Percentiles rank a stretch among this genome's conserved stretches.
phyloP scores from a whole-genome alignment of 495 filamentous ascomycete species.

The Aspergillus avenaceus region DNA sequence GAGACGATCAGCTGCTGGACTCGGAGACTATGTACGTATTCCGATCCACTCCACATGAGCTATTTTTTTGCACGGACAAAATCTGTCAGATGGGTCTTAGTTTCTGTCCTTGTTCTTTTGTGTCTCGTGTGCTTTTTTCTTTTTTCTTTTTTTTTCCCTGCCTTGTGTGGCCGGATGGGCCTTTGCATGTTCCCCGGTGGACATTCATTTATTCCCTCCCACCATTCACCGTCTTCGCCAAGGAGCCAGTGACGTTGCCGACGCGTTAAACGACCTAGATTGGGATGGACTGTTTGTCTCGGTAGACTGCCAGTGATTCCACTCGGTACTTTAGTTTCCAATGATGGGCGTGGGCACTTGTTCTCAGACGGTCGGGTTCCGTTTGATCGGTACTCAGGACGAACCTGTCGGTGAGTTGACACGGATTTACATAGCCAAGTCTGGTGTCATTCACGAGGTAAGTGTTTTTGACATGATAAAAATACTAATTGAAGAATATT shows the following conservation, averaged over 20 bases:
- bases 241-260: background rate
- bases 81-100: no score
- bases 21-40: no score
- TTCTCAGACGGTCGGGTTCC: background rate
- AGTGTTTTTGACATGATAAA: no score
- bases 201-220: background rate
- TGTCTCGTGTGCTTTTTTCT: no score
- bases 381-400: background rate
- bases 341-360: background rate
- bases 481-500: no score
- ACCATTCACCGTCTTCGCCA: background rate
- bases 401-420: background rate
- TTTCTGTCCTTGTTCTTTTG: no score
- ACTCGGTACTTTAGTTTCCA: background rate
- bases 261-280: background rate
- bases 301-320: background rate
- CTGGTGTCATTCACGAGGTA: no score
- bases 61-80: background rate
- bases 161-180: no score
- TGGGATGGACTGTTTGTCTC: background rate
- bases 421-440: no score
- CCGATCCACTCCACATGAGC: background rate
- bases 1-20: conserved; percentile 1
- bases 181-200: background rate
- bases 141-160: no score